Conservation (phyloP, 352 stramenopile genomes). For the Salisapilia sapeloensis region DNA sequence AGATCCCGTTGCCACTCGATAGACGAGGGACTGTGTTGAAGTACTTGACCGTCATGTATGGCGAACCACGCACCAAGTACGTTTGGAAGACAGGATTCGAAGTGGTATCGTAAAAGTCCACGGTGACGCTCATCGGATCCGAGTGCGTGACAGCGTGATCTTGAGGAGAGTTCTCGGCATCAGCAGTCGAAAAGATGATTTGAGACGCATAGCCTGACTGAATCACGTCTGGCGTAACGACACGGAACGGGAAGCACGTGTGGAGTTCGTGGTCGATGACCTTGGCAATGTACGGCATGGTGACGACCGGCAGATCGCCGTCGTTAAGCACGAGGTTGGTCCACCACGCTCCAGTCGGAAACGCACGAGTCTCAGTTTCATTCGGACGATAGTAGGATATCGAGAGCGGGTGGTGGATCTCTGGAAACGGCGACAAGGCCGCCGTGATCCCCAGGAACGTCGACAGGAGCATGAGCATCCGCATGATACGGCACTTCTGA, state of each 20-base stretch:
- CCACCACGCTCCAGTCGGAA: conserved; percentile 70
- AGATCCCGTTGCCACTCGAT: conserved; percentile 25
- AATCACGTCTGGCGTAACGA: conserved; percentile 35
- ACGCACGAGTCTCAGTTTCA: conserved; percentile 7
- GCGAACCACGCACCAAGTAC: conserved; percentile 57
- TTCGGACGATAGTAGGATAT: neutral
- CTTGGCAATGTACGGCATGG: conserved; percentile 51
- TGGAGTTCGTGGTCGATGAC: conserved; percentile 38
- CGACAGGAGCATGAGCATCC: too few species aligned
- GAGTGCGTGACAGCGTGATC: conserved; percentile 48
- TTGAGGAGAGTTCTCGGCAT: conserved; percentile 1
- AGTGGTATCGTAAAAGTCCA: conserved; percentile 26
- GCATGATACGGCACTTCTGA: too few species aligned
- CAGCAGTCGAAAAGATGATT: conserved; percentile 21
- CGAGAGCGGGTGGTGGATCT: too few species aligned
- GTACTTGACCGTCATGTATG: conserved; percentile 67
- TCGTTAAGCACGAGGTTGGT: conserved; percentile 62
- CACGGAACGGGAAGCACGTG: conserved; percentile 64
- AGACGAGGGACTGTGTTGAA: conserved; percentile 26
- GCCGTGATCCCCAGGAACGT: too few species aligned
- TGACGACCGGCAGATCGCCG: conserved; percentile 30
- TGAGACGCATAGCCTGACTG: conserved; percentile 57
- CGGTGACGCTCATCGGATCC: conserved; percentile 43
- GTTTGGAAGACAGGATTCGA: conserved; percentile 21
- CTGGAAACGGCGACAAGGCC: too few species aligned